Percentiles rank a stretch among this genome's conserved stretches.
These are phyloP conservation scores for Starmerella scarabaei DNA, from an alignment of 805 yeast species.

Conservation along the genomic window DNA sequence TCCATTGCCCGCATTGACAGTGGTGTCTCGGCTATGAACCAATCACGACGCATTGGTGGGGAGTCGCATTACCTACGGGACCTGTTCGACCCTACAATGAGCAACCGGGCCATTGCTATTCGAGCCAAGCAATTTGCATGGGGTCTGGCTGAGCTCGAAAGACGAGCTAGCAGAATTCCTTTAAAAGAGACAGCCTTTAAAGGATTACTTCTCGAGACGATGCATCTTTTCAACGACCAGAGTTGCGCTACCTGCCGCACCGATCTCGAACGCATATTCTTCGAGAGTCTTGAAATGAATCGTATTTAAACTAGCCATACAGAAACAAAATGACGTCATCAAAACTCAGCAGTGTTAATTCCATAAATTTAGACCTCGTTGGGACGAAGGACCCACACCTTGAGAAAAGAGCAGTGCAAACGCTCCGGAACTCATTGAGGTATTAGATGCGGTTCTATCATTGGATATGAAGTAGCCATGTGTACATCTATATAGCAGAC, in stretches of 20 bases:
- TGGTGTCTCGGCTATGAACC: neutral
- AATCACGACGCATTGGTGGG: too few relatives aligned
- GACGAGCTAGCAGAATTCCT: neutral
- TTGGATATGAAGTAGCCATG: too few relatives aligned
- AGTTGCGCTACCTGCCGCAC: conserved; percentile 3
- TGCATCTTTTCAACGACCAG: neutral
- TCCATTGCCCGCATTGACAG: neutral
- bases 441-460: too few relatives aligned
- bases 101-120: neutral
- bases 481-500: too few relatives aligned
- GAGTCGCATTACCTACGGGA: neutral
- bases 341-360: too few relatives aligned
- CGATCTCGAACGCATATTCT: conserved; percentile 4
- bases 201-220: neutral
- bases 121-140: conserved; percentile 3
- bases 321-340: neutral
- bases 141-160: conserved; percentile 2
- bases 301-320: neutral
- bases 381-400: too few relatives aligned
- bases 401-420: too few relatives aligned
- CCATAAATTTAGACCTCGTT: too few relatives aligned
- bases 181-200: neutral
- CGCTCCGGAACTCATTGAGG: too few relatives aligned
- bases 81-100: neutral
- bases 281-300: conserved; percentile 1